A percentile compares a stretch with the other conserved stretches of the same genome.
phyloP scores from a whole-genome alignment of 2,329 filamentous ascomycete genomes.

The Herpotrichia juniperi region DNA sequence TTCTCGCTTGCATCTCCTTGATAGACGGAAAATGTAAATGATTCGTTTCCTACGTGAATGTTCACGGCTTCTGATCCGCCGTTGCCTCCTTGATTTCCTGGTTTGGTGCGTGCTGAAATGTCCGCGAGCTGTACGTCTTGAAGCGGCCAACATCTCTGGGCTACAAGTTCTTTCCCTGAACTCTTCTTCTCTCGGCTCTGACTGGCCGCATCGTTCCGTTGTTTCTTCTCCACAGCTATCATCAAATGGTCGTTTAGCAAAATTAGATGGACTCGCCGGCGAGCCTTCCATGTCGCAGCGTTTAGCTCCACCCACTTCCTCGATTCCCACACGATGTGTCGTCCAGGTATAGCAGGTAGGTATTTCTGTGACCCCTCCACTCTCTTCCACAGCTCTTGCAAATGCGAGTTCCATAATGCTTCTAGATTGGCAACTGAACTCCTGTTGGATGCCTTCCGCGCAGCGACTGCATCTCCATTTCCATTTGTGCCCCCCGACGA shows the following conservation, averaged over 20 bases:
- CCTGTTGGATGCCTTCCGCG: slow-evolving; percentile 72
- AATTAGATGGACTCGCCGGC: slow-evolving; percentile 87
- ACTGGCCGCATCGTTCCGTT: slow-evolving; percentile 71
- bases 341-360: slow-evolving; percentile 84
- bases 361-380: slow-evolving; percentile 99
- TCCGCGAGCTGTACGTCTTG: slow-evolving; percentile 93
- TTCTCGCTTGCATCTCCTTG: slow-evolving; percentile 82
- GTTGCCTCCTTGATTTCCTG: slow-evolving; percentile 54
- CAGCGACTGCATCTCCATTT: slow-evolving; percentile 45
- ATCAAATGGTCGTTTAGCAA: slow-evolving; percentile 93
- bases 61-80: slow-evolving; percentile 86
- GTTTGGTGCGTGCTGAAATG: slow-evolving; percentile 62
- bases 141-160: slow-evolving; percentile 92
- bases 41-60: slow-evolving; percentile 86
- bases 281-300: slow-evolving; percentile 94
- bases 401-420: slow-evolving; percentile 70
- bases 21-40: slow-evolving; percentile 92
- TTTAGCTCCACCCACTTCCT: slow-evolving; percentile 95
- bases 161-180: slow-evolving; percentile 72
- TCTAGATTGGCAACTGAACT: slow-evolving; percentile 83
- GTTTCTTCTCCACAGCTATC: slow-evolving; percentile 92
- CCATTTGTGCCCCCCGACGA: slow-evolving; percentile 46
- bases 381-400: slow-evolving; percentile 88
- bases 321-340: slow-evolving; percentile 92
- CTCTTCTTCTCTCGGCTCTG: slow-evolving; percentile 51